phyloP scores from a whole-genome alignment of 2,329 filamentous ascomycete genomes.

The Eutypa lata region DNA sequence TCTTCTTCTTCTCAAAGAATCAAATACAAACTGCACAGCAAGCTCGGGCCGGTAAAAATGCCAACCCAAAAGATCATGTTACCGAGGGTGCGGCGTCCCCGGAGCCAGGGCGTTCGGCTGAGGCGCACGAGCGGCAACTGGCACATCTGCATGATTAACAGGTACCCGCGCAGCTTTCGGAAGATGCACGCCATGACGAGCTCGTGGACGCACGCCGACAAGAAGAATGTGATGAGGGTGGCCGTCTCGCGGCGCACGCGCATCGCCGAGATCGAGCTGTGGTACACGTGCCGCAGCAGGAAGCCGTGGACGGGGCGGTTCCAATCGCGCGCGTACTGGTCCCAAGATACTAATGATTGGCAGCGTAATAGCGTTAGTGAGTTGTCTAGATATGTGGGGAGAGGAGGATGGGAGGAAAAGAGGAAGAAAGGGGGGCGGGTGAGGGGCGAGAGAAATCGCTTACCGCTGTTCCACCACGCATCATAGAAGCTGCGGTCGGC shows the following conservation, averaged over 20 bases:
- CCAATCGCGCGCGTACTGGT: slow-evolving; percentile 79
- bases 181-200: slow-evolving; percentile 79
- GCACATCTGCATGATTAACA: slow-evolving; percentile 70
- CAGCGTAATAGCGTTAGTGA: neutral
- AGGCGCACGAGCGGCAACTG: slow-evolving; percentile 69
- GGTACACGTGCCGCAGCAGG: slow-evolving; percentile 74
- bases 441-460: slow-evolving; percentile 4
- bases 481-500: slow-evolving; percentile 72
- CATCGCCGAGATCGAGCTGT: slow-evolving; percentile 71
- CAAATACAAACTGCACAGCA: slow-evolving; percentile 60
- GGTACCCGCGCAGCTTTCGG: slow-evolving; percentile 71
- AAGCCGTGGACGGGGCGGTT: slow-evolving; percentile 78
- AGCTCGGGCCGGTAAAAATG: slow-evolving; percentile 71
- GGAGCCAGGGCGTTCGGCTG: slow-evolving; percentile 64
- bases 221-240: slow-evolving; percentile 71
- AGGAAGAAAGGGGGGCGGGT: neutral
- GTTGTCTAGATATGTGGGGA: neutral
- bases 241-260: slow-evolving; percentile 67
- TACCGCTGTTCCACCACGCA: slow-evolving; percentile 61
- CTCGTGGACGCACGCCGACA: slow-evolving; percentile 70
- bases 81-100: slow-evolving; percentile 59
- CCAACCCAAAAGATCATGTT: slow-evolving; percentile 78
- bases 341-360: slow-evolving; percentile 65
- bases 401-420: neutral
- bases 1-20: slow-evolving; percentile 40